A percentile compares a stretch with the other conserved stretches of the same genome.
Evolutionary conservation across 108 stramenopile species (phyloP).

Genomic region (Cyclotella distinguenda): DNA sequence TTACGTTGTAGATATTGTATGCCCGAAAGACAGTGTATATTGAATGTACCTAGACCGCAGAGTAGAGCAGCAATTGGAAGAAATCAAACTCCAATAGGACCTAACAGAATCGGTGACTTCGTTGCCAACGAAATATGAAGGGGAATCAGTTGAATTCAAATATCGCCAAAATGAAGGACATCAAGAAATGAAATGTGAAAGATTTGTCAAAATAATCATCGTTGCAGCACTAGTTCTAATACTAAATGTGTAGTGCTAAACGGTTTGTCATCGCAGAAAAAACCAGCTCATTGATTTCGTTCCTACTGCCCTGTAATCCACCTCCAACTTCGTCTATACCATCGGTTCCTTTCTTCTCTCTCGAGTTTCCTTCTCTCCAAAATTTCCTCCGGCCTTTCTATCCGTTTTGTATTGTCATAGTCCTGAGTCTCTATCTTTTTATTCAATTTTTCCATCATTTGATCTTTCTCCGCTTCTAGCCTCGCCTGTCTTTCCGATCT

Average conservation of each 20-base stretch:
- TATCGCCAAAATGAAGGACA: too few relatives aligned
- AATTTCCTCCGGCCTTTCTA: conserved; percentile 86
- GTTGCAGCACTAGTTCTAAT: too few relatives aligned
- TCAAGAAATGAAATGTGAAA: too few relatives aligned
- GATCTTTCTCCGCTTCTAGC: conserved; percentile 76
- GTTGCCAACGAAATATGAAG: too few relatives aligned
- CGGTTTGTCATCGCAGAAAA: neutral
- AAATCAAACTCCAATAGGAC: too few relatives aligned
- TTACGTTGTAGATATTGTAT: too few relatives aligned
- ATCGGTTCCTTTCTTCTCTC: conserved; percentile 76
- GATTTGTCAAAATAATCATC: neutral
- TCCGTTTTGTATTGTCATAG: conserved; percentile 89
- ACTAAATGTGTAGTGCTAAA: too few relatives aligned
- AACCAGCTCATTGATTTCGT: neutral
- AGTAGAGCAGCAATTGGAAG: too few relatives aligned
- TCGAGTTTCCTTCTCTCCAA: conserved; percentile 74
- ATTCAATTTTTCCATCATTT: conserved; percentile 87
- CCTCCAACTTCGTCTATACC: conserved; percentile 70
- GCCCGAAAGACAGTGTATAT: too few relatives aligned
- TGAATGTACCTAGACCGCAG: too few relatives aligned
- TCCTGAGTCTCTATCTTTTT: conserved; percentile 58
- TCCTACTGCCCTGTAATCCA: conserved; percentile 41
- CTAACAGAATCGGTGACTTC: too few relatives aligned
- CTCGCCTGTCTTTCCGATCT: conserved; percentile 78
- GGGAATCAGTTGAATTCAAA: too few relatives aligned